Conservation (phyloP, 805 yeast genomes). For the Candida odintsovae region DNA sequence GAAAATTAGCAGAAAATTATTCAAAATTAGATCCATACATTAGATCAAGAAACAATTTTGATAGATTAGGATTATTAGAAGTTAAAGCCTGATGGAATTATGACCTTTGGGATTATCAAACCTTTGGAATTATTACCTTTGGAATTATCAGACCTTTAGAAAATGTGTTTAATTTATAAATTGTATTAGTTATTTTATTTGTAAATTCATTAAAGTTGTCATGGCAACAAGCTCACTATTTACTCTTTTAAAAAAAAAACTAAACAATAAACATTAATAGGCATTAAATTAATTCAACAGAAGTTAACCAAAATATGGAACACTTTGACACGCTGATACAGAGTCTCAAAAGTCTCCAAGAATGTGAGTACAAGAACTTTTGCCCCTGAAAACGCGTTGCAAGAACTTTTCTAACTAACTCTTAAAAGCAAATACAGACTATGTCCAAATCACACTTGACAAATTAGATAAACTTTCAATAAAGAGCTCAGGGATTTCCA, state of each 20-base stretch:
- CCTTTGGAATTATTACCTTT: no score
- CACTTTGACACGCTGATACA: background rate
- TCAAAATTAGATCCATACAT: conserved; percentile 71
- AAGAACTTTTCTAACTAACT: background rate
- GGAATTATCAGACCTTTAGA: no score
- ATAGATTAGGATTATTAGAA: conserved; percentile 51
- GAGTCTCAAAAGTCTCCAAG: background rate
- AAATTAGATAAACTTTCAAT: conserved; percentile 3
- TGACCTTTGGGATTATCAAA: no score
- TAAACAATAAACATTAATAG: no score
- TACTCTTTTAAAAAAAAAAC: no score
- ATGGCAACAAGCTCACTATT: no score
- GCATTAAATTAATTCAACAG: no score
- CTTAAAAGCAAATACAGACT: background rate
- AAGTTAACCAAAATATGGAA: no score
- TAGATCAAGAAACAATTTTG: conserved; percentile 74
- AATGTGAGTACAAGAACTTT: no score
- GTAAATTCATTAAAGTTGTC: no score
- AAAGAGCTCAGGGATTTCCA: conserved; percentile 6
- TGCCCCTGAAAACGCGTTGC: background rate
- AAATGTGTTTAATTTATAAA: no score
- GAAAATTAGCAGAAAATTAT: conserved; percentile 56
- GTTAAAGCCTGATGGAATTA: conserved; percentile 2
- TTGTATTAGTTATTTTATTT: no score
- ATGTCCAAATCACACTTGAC: background rate